Evolutionary conservation across 2,329 filamentous ascomycete species (phyloP).

Genomic region (Ascomycota sp.): DNA sequence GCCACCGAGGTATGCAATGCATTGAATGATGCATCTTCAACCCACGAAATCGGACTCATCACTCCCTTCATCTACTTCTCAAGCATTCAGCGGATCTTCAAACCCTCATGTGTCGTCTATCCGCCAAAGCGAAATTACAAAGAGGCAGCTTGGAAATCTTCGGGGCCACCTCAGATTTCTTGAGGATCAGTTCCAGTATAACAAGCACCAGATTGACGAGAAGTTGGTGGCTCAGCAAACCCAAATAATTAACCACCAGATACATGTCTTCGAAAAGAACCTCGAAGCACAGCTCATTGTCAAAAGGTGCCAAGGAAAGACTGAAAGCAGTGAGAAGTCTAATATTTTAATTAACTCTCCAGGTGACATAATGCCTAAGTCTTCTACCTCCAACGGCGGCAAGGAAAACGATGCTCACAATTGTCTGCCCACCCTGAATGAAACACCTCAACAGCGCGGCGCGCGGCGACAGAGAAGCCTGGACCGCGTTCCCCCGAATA

Average conservation of each 20-base stretch:
- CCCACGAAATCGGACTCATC: constrained; percentile 3
- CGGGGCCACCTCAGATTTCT: constrained; percentile 31
- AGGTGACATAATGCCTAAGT: constrained; percentile 2
- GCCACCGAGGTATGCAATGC: constrained; percentile 4
- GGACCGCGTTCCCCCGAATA: constrained; percentile 4
- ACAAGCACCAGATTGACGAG: constrained; percentile 42
- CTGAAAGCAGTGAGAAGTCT: constrained; percentile 8
- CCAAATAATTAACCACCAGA: constrained; percentile 20
- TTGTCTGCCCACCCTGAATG: constrained; percentile 4
- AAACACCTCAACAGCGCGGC: constrained; percentile 2
- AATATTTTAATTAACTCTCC: constrained; percentile 4
- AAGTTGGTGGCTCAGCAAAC: constrained; percentile 24
- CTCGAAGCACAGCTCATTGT: constrained; percentile 22
- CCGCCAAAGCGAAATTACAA: constrained; percentile 38
- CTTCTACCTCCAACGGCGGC: constrained; percentile 3
- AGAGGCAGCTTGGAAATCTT: constrained; percentile 32
- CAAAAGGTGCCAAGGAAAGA: constrained; percentile 22
- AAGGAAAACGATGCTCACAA: constrained; percentile 3
- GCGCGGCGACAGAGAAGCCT: constrained; percentile 2
- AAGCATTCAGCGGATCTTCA: constrained; percentile 6
- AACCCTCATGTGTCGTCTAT: constrained; percentile 35
- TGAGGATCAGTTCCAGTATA: constrained; percentile 38
- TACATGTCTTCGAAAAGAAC: constrained; percentile 28
- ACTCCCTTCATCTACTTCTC: constrained; percentile 3
- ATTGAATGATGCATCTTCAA: constrained; percentile 7